These are phyloP conservation scores for Tulasnella sp. DNA, from an alignment of 768 basidiomycete species.

Conservation along the genomic window DNA sequence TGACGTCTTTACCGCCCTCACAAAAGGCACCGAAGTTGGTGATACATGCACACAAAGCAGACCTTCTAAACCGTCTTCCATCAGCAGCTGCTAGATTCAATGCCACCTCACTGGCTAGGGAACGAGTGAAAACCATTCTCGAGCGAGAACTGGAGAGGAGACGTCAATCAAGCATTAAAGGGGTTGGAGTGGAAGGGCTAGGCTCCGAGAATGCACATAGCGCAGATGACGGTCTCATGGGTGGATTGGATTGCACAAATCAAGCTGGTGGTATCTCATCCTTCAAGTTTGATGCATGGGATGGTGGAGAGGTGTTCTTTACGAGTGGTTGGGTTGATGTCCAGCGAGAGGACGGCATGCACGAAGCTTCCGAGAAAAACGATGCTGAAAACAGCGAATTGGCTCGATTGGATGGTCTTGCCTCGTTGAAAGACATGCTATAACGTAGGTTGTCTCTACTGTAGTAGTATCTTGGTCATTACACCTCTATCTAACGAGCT, in stretches of 20 bases:
- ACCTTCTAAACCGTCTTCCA: slow-evolving; percentile 41
- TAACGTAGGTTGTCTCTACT: too few species aligned
- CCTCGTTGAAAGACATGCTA: background rate
- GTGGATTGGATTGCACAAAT: slow-evolving; percentile 58
- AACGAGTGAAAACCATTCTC: slow-evolving; percentile 60
- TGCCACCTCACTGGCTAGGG: slow-evolving; percentile 28
- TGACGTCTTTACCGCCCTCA: slow-evolving; percentile 63
- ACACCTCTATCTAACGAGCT: too few species aligned
- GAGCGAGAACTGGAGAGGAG: slow-evolving; percentile 79
- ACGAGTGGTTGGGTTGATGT: slow-evolving; percentile 15
- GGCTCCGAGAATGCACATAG: slow-evolving; percentile 47
- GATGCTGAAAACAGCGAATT: background rate
- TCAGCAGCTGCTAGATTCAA: slow-evolving; percentile 26
- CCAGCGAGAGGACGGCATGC: slow-evolving; percentile 10
- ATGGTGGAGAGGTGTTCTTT: slow-evolving; percentile 65
- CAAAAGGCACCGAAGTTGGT: slow-evolving; percentile 45
- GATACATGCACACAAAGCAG: slow-evolving; percentile 65
- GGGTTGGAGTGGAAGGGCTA: slow-evolving; percentile 58
- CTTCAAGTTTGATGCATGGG: slow-evolving; percentile 73
- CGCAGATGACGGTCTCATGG: slow-evolving; percentile 39
- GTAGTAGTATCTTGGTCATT: too few species aligned
- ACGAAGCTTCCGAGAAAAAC: slow-evolving; percentile 4
- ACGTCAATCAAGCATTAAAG: slow-evolving; percentile 27
- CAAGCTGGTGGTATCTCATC: slow-evolving; percentile 30
- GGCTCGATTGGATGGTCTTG: background rate